Evolutionary conservation across 2,329 filamentous ascomycete genomes (phyloP).

Genomic region (Coniosporium tulheliwenetii): DNA sequence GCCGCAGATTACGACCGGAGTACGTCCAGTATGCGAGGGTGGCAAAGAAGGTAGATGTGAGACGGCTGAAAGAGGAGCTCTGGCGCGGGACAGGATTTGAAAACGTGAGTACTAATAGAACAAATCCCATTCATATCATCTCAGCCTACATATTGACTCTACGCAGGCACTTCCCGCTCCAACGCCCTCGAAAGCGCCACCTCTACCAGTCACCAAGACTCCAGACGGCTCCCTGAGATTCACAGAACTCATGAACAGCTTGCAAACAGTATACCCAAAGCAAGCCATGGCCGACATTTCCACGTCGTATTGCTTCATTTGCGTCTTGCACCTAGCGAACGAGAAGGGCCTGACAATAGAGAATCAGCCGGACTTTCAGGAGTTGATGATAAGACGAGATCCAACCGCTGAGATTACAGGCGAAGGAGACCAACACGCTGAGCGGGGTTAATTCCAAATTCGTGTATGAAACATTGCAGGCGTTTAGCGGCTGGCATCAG

Average conservation of each 20-base stretch:
- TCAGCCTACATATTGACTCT: not conserved
- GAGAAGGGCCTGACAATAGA: slow-evolving; percentile 76
- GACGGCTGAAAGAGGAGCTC: slow-evolving; percentile 48
- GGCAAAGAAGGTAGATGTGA: slow-evolving; percentile 52
- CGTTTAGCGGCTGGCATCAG: too few relatives aligned
- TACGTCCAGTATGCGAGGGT: slow-evolving; percentile 51
- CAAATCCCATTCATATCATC: not conserved
- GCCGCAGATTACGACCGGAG: slow-evolving; percentile 42
- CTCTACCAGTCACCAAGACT: slow-evolving; percentile 18
- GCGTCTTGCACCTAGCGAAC: slow-evolving; percentile 77
- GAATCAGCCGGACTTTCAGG: slow-evolving; percentile 36
- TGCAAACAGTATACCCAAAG: slow-evolving; percentile 75
- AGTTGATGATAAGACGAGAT: slow-evolving; percentile 24
- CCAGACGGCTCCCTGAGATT: slow-evolving; percentile 55
- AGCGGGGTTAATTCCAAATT: too few relatives aligned
- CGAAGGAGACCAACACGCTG: too few relatives aligned
- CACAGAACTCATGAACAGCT: slow-evolving; percentile 77
- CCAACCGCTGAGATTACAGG: too few relatives aligned
- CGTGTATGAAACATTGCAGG: too few relatives aligned
- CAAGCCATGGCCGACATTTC: slow-evolving; percentile 85
- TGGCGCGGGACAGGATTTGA: slow-evolving; percentile 45
- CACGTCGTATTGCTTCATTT: slow-evolving; percentile 87
- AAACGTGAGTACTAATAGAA: slow-evolving; percentile 12
- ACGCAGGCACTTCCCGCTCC: slow-evolving; percentile 2
- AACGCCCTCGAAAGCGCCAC: slow-evolving; percentile 16